Conservation (phyloP, 2,329 filamentous ascomycete genomes). For the Colletotrichum zoysiae region DNA sequence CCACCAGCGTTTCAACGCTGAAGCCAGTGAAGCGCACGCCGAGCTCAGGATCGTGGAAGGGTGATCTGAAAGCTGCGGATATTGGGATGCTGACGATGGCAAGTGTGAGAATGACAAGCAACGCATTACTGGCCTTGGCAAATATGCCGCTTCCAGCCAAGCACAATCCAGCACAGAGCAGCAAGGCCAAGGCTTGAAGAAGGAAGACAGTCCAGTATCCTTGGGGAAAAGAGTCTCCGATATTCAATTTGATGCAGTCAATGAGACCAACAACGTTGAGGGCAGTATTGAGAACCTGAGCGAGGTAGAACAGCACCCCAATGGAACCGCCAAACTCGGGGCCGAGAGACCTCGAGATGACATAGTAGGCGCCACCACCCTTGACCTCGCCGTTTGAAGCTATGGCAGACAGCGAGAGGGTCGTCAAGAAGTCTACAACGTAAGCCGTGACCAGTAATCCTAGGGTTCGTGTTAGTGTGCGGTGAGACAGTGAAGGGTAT, state of each 20-base stretch:
- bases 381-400: slow-evolving; percentile 91
- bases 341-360: slow-evolving; percentile 87
- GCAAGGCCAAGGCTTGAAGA: slow-evolving; percentile 77
- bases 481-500: slow-evolving; percentile 13
- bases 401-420: slow-evolving; percentile 87
- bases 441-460: slow-evolving; percentile 83
- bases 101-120: slow-evolving; percentile 77
- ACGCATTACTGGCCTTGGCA: slow-evolving; percentile 81
- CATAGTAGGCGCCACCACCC: slow-evolving; percentile 88
- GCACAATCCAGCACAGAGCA: slow-evolving; percentile 80
- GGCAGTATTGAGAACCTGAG: slow-evolving; percentile 87
- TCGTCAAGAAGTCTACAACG: slow-evolving; percentile 84
- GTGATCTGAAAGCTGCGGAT: slow-evolving; percentile 76
- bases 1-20: slow-evolving; percentile 75
- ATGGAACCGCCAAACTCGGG: slow-evolving; percentile 93
- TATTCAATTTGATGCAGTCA: slow-evolving; percentile 83
- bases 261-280: slow-evolving; percentile 90
- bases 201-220: slow-evolving; percentile 84
- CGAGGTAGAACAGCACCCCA: slow-evolving; percentile 89
- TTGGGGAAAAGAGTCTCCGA: slow-evolving; percentile 75
- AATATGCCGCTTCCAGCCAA: slow-evolving; percentile 85
- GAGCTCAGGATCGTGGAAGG: slow-evolving; percentile 73
- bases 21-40: slow-evolving; percentile 83
- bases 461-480: slow-evolving; percentile 51
- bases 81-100: slow-evolving; percentile 86